Percentiles rank a stretch among this genome's conserved stretches.
Evolutionary conservation across 1,284 basidiomycete genomes (phyloP).

Genomic region (Trichosporon ovoides): DNA sequence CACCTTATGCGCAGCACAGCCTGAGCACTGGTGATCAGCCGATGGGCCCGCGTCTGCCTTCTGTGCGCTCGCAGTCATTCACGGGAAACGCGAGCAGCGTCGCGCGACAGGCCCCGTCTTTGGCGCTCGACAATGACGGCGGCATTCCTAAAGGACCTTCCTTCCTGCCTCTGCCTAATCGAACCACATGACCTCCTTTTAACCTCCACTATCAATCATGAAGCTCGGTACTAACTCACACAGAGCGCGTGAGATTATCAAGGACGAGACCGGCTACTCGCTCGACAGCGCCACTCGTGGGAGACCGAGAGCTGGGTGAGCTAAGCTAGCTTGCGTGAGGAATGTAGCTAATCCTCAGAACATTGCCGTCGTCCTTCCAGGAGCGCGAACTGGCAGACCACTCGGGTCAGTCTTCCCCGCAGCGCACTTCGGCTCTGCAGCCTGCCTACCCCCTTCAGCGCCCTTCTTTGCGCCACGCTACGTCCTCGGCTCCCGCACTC

Average conservation of each 20-base stretch:
- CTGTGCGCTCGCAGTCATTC: no score
- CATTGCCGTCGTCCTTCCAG: conserved; percentile 45
- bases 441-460: conserved; percentile 46
- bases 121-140: no score
- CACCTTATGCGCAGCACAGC: no score
- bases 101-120: no score
- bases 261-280: conserved; percentile 57
- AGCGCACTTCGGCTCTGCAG: conserved; percentile 38
- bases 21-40: no score
- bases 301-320: conserved; percentile 48
- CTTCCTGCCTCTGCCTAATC: not conserved
- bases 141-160: no score
- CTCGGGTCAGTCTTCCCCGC: conserved; percentile 2
- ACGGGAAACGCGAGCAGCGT: no score
- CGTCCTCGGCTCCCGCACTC: conserved; percentile 57
- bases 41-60: no score
- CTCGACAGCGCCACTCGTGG: conserved; percentile 51
- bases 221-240: not conserved
- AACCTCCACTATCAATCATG: not conserved
- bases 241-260: conserved; percentile 74
- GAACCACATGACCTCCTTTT: not conserved
- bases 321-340: not conserved
- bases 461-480: conserved; percentile 62
- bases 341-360: conserved; percentile 30
- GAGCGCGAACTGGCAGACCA: conserved; percentile 18